These are phyloP conservation scores for Kockovaella imperatae DNA, from an alignment of 768 basidiomycete genomes.

Conservation along the genomic window DNA sequence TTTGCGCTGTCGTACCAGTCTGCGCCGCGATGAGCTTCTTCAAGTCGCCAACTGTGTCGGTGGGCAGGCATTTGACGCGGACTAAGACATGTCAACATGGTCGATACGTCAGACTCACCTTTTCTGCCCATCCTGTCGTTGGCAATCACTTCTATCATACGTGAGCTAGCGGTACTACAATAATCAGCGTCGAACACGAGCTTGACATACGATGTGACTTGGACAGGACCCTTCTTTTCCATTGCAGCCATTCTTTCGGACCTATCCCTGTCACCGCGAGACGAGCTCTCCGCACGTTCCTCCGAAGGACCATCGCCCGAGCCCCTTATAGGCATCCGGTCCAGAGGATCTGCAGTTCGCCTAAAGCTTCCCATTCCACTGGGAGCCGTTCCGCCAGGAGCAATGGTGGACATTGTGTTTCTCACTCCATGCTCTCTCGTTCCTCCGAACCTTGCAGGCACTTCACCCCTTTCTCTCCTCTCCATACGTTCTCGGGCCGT, in stretches of 20 bases:
- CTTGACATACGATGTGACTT: too few relatives aligned
- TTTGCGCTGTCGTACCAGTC: conserved; percentile 72
- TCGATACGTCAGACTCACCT: conserved; percentile 51
- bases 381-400: conserved; percentile 8
- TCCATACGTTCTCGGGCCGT: conserved; percentile 25
- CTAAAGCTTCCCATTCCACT: conserved; percentile 23
- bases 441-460: conserved; percentile 35
- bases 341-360: conserved; percentile 24
- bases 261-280: conserved; percentile 9
- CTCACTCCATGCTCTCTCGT: conserved; percentile 35
- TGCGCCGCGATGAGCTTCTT: conserved; percentile 97
- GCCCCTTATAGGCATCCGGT: conserved; percentile 24
- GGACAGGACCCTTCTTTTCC: conserved; percentile 11
- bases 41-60: conserved; percentile 94
- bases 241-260: conserved; percentile 17
- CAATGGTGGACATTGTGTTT: conserved; percentile 31
- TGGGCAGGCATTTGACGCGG: conserved; percentile 80
- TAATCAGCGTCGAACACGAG: too few relatives aligned
- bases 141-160: conserved; percentile 65
- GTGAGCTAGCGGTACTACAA: conserved; percentile 8
- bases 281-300: conserved; percentile 4
- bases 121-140: conserved; percentile 93
- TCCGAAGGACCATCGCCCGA: conserved; percentile 13
- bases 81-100: conserved; percentile 50
- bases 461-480: conserved; percentile 29